phyloP scores from a whole-genome alignment of 192 early-diverging fungal genomes.

The Helicostylum pulchrum region DNA sequence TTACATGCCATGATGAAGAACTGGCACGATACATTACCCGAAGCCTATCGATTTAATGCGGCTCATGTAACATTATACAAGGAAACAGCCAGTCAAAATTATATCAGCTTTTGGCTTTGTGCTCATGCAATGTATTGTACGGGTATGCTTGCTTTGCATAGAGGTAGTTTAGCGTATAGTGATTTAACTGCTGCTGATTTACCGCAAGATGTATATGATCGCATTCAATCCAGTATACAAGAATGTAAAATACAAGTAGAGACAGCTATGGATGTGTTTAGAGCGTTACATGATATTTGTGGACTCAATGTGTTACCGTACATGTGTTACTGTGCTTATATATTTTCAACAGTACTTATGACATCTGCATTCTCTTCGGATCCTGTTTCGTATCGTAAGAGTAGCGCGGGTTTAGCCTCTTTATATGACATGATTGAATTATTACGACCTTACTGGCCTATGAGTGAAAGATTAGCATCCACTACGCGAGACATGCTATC shows the following conservation, averaged over 20 bases:
- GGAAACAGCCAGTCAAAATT: conserved; percentile 19
- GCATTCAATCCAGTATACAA: conserved; percentile 18
- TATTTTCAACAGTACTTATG: conserved; percentile 32
- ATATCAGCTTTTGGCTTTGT: conserved; percentile 24
- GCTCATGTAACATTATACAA: conserved; percentile 8
- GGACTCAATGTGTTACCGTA: conserved; percentile 27
- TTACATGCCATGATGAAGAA: conserved; percentile 12
- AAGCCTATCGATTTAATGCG: conserved; percentile 3
- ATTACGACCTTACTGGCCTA: conserved; percentile 28
- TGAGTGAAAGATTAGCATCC: conserved; percentile 24
- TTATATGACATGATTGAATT: conserved; percentile 16
- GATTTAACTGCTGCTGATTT: conserved; percentile 11
- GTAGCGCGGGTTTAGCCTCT: conserved; percentile 15
- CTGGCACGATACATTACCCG: conserved; percentile 20
- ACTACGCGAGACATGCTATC: conserved; percentile 23
- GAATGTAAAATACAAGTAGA: conserved; percentile 23
- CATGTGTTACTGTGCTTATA: conserved; percentile 31
- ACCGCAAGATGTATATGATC: neutral
- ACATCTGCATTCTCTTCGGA: conserved; percentile 25
- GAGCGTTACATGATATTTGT: conserved; percentile 18
- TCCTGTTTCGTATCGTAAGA: conserved; percentile 14
- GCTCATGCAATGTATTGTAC: conserved; percentile 27
- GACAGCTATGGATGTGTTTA: conserved; percentile 23
- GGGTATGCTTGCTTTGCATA: conserved; percentile 19
- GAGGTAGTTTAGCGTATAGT: conserved; percentile 29